A percentile compares a stretch with the other conserved stretches of the same genome.
phyloP scores from a whole-genome alignment of 1,284 basidiomycete species.

The Pyrrhoderma noxium region DNA sequence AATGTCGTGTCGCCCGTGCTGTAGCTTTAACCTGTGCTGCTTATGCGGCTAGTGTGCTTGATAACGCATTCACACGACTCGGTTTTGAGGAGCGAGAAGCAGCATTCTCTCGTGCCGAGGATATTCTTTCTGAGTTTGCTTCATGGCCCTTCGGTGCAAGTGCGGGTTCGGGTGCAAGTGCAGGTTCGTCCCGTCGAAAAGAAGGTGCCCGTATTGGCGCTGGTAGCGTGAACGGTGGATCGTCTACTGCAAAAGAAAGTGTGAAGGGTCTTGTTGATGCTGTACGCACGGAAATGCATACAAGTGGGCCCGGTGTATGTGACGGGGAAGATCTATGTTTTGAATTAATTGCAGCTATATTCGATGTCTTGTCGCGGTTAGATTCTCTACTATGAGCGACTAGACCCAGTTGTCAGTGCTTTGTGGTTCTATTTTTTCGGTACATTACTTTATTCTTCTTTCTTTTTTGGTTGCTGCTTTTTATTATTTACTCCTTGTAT shows the following conservation, averaged over 20 bases:
- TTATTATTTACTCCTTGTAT: too few relatives aligned
- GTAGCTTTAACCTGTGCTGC: constrained; percentile 82
- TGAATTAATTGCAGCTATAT: constrained; percentile 83
- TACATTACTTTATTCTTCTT: too few relatives aligned
- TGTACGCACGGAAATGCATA: constrained; percentile 62
- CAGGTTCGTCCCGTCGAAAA: constrained; percentile 30
- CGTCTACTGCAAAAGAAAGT: constrained; percentile 47
- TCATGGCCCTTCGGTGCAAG: constrained; percentile 71
- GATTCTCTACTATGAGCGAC: constrained; percentile 62
- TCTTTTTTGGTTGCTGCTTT: too few relatives aligned
- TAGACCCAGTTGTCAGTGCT: too few relatives aligned
- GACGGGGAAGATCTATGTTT: constrained; percentile 71
- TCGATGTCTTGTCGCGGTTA: constrained; percentile 85
- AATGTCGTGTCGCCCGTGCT: constrained; percentile 74
- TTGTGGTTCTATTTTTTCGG: too few relatives aligned
- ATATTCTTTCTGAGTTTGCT: constrained; percentile 83
- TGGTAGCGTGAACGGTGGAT: constrained; percentile 32
- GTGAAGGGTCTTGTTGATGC: constrained; percentile 76
- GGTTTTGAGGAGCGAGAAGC: constrained; percentile 88
- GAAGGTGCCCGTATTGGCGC: constrained; percentile 46
- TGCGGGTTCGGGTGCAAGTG: constrained; percentile 25
- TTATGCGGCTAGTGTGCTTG: constrained; percentile 91
- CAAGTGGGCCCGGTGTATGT: constrained; percentile 30
- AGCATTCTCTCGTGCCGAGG: constrained; percentile 87
- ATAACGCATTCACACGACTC: constrained; percentile 83